A percentile compares a stretch with the other conserved stretches of the same genome.
These are phyloP conservation scores for Abrus precatorius DNA, from an alignment of 306 rosid genomes.

Conservation along the genomic window DNA sequence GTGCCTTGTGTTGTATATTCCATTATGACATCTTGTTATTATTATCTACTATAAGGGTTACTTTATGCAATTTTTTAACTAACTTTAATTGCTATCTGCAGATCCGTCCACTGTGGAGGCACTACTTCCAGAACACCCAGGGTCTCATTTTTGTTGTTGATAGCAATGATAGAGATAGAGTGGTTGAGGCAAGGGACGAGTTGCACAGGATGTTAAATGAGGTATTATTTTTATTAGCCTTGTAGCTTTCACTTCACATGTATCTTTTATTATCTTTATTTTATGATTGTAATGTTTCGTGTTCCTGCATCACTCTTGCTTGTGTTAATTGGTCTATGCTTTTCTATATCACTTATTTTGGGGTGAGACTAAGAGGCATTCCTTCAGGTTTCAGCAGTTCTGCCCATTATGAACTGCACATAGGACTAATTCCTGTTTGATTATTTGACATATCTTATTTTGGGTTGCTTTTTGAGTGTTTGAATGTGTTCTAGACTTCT, in stretches of 20 bases:
- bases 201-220: slow-evolving; percentile 98
- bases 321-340: not conserved
- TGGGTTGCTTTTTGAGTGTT: not conserved
- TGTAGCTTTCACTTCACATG: not conserved
- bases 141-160: slow-evolving; percentile 98
- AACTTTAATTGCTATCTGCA: slow-evolving; percentile 48
- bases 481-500: not conserved
- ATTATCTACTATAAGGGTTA: slow-evolving; percentile 1
- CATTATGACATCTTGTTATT: not conserved
- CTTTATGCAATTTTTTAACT: slow-evolving; percentile 14
- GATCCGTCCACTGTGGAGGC: slow-evolving; percentile 99
- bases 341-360: not conserved
- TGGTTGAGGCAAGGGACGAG: slow-evolving; percentile 98
- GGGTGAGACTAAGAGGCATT: not conserved
- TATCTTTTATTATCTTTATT: not conserved
- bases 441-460: not conserved
- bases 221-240: slow-evolving; percentile 54
- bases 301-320: not conserved
- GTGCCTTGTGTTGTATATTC: slow-evolving; percentile 26
- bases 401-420: not conserved
- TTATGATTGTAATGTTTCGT: slow-evolving; percentile 19
- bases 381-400: not conserved
- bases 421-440: not conserved
- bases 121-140: slow-evolving; percentile 99
- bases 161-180: slow-evolving; percentile 96